Evolutionary conservation across 2,329 filamentous ascomycete species (phyloP), one percentile per base, ranked within the genome.

Genomic region (Pseudopyricularia cyperi): DNA sequence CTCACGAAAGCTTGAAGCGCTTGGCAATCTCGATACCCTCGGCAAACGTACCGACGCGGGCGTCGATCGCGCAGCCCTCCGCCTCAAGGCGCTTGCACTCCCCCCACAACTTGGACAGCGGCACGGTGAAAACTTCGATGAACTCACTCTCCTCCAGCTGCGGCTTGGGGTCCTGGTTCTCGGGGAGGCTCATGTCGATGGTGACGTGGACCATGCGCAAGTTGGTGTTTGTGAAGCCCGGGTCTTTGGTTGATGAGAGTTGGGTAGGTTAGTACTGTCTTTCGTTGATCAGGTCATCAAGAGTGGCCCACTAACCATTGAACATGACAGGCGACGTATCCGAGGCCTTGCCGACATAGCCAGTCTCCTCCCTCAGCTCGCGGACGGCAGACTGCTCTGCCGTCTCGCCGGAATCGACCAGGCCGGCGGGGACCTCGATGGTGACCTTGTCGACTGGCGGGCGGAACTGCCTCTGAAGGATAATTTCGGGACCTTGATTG

Each of bases 81-180:
- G 69, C 68, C 61, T 89, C 85, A 1, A 89, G 70, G 56, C 65
- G 75, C 63, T 80, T 79, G 62, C 82, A 82, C 61, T 85, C 80
- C 0, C 73, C 73, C 70, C 83, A 89, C 37, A 91, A 65, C 14
- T 75, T 70, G 19, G 66, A 69, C 44, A 91, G 62, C 6, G 81
- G 82, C 7, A 88, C 73, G 8, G 77, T 79, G 60, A 91, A 90
- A 33, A 83, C 82, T 63, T 90, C 85, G 61, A 91, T 90, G 62
- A 89, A 90, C 67, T 91, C 87, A 56, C 81, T 83, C 26, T 89
- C 86, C 62, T 91, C 86, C 7, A 90, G 72, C 61, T 85, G 70
- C 0, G 86, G 82, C 63, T 81, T 73, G 1, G 79, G 80, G 51
- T 85, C 72, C 62, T 83, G 76, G 62, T 91, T 91, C 59, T 81